These are phyloP conservation scores for Terana coerulea DNA, from an alignment of 768 basidiomycete genomes.

Conservation along the genomic window DNA sequence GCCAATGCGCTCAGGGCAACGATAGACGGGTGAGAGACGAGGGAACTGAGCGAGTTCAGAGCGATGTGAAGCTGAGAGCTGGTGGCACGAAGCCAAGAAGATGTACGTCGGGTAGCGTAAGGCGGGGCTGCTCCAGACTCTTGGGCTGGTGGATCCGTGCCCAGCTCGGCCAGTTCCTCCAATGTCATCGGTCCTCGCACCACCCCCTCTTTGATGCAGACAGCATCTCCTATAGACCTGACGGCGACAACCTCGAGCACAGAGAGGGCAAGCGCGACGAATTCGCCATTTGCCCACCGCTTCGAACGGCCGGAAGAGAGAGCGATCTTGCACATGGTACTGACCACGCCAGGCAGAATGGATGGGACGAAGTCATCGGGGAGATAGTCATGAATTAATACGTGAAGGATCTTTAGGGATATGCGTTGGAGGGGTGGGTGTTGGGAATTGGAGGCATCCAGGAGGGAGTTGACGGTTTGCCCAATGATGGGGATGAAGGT, in stretches of 20 bases:
- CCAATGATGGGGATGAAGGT: conserved; percentile 77
- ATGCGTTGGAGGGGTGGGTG: conserved; percentile 57
- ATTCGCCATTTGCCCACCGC: conserved; percentile 72
- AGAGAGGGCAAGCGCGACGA: conserved; percentile 52
- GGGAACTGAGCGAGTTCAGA: conserved; percentile 67
- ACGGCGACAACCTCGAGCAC: conserved; percentile 55
- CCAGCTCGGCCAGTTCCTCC: conserved; percentile 53
- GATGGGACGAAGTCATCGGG: conserved; percentile 56
- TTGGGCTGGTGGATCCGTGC: conserved; percentile 1
- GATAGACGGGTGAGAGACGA: conserved; percentile 69
- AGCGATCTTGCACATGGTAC: conserved; percentile 68
- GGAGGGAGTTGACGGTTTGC: conserved; percentile 74
- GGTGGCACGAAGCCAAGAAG: conserved; percentile 79
- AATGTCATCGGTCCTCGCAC: conserved; percentile 52
- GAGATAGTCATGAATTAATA: conserved; percentile 47
- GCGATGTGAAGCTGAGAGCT: conserved; percentile 82
- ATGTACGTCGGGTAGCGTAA: conserved; percentile 54
- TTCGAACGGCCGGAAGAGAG: conserved; percentile 50
- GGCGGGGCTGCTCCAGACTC: conserved; percentile 15
- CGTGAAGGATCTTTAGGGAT: conserved; percentile 55
- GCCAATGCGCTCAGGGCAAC: conserved; percentile 57
- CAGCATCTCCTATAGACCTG: conserved; percentile 60
- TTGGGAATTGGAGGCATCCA: conserved; percentile 52
- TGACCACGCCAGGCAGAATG: conserved; percentile 82
- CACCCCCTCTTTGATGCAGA: conserved; percentile 60